Evolutionary conservation across 768 basidiomycete genomes (phyloP).

Genomic region (Tubosaeta brunneosetosa): DNA sequence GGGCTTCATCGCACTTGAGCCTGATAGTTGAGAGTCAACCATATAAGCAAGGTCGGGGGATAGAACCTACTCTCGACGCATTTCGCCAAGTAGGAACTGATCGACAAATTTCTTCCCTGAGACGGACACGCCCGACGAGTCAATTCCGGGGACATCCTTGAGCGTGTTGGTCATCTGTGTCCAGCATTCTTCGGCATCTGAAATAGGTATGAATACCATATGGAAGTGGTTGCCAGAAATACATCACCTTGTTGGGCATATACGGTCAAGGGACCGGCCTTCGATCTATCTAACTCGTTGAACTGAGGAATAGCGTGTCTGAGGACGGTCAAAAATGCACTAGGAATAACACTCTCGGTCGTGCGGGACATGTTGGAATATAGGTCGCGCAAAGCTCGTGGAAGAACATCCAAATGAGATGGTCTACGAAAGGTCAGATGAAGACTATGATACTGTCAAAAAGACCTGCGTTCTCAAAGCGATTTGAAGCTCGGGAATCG

Average conservation of each 20-base stretch:
- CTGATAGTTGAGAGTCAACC: conserved; percentile 39
- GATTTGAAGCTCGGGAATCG: conserved; percentile 82
- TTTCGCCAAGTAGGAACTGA: conserved; percentile 75
- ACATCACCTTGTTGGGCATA: conserved; percentile 76
- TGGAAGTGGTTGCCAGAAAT: not conserved
- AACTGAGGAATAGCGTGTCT: conserved; percentile 88
- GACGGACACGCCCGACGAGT: conserved; percentile 26
- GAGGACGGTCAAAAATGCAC: conserved; percentile 61
- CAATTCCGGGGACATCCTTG: conserved; percentile 58
- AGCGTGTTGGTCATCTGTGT: conserved; percentile 67
- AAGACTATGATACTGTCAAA: not conserved
- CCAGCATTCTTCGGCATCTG: conserved; percentile 91
- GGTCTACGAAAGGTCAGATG: conserved; percentile 21
- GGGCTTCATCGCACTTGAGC: conserved; percentile 74
- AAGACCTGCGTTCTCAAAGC: conserved; percentile 58
- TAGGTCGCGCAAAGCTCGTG: conserved; percentile 58
- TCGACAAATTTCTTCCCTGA: conserved; percentile 61
- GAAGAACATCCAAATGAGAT: conserved; percentile 39
- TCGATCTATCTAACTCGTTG: conserved; percentile 59
- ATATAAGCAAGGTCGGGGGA: not conserved
- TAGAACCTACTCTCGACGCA: conserved; percentile 56
- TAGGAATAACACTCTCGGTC: conserved; percentile 69
- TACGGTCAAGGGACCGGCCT: conserved; percentile 36
- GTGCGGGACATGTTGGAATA: conserved; percentile 72
- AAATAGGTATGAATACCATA: conserved; percentile 3